phyloP scores from a whole-genome alignment of 2,329 filamentous ascomycete species.

The Lachnellula suecica region DNA sequence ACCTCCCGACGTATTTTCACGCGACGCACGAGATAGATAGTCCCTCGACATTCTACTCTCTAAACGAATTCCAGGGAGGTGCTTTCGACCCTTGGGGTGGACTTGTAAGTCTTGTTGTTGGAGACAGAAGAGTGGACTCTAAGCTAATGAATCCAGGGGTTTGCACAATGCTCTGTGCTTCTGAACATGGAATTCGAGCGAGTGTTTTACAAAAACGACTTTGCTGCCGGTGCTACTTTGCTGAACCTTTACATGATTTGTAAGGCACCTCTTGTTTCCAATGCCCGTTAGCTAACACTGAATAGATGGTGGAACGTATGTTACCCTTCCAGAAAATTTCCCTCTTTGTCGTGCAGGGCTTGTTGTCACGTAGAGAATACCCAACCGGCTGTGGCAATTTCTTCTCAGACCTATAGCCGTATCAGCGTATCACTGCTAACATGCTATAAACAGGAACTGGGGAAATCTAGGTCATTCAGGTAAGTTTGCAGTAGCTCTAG shows the following conservation, averaged over 20 bases:
- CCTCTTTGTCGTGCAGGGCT: neutral
- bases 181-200: constrained; percentile 73
- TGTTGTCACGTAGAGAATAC: neutral
- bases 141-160: constrained; percentile 43
- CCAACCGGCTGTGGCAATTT: neutral
- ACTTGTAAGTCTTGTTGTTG: constrained; percentile 30
- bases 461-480: constrained; percentile 69
- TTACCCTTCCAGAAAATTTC: neutral
- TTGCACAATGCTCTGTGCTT: constrained; percentile 63
- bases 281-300: constrained; percentile 40
- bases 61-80: constrained; percentile 66
- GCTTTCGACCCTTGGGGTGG: constrained; percentile 76
- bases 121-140: neutral
- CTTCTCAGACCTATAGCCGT: neutral
- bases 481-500: neutral
- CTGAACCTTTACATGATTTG: constrained; percentile 74
- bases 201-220: constrained; percentile 77
- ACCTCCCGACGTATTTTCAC: constrained; percentile 56
- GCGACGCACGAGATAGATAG: constrained; percentile 57
- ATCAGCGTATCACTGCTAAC: neutral
- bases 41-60: constrained; percentile 63
- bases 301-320: constrained; percentile 63
- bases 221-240: constrained; percentile 64
- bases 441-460: constrained; percentile 63
- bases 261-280: constrained; percentile 2